Conservation (phyloP, 352 stramenopile species). For the Globisporangium uncinulatum region DNA sequence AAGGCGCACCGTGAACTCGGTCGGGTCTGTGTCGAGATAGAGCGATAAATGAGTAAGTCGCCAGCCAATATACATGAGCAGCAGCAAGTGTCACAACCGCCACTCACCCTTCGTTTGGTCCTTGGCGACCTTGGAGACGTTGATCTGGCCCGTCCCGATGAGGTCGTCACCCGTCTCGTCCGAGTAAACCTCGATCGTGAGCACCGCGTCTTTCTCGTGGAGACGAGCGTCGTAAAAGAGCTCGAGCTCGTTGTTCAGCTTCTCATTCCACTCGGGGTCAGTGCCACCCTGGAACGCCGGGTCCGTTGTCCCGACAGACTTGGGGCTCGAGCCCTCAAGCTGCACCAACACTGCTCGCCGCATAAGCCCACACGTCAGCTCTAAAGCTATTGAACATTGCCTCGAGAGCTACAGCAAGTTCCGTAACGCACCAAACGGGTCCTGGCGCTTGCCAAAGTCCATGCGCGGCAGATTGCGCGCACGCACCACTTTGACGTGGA, state of each 20-base stretch:
- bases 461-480: conserved; percentile 60
- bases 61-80: neutral
- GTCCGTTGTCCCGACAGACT: conserved; percentile 58
- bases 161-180: conserved; percentile 68
- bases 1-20: conserved; percentile 42
- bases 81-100: too few species aligned
- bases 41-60: neutral
- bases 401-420: neutral
- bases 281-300: conserved; percentile 54
- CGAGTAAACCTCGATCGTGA: conserved; percentile 71
- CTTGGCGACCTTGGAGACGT: conserved; percentile 37
- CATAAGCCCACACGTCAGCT: too few species aligned
- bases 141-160: conserved; percentile 63
- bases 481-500: conserved; percentile 68
- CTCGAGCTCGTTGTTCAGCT: conserved; percentile 75
- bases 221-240: conserved; percentile 65
- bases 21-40: conserved; percentile 8
- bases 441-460: conserved; percentile 78
- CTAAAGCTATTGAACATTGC: neutral
- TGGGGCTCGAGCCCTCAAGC: conserved; percentile 56
- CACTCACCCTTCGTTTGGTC: conserved; percentile 24
- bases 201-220: conserved; percentile 33
- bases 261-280: conserved; percentile 59
- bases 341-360: conserved; percentile 49
- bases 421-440: conserved; percentile 49